These are phyloP conservation scores for Paramyrothecium sp. DNA, from an alignment of 2,329 filamentous ascomycete species.

Conservation along the genomic window DNA sequence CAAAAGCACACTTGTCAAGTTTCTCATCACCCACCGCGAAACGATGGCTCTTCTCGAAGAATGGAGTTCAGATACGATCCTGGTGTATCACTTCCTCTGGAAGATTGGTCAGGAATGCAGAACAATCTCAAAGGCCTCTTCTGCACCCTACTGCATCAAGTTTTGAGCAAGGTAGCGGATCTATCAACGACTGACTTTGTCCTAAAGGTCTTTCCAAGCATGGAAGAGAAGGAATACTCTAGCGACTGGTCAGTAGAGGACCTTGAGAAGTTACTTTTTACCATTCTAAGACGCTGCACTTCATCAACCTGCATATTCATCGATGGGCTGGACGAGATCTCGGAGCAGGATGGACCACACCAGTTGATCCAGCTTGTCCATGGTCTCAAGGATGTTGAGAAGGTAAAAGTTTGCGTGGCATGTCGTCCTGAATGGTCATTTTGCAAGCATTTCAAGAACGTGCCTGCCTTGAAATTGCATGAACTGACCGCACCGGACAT, in stretches of 20 bases:
- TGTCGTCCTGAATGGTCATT: conserved; percentile 3
- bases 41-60: conserved; percentile 11
- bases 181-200: neutral
- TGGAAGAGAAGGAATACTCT: neutral
- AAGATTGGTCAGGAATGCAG: conserved; percentile 21
- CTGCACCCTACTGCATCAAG: conserved; percentile 15
- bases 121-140: conserved; percentile 20
- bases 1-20: neutral
- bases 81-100: conserved; percentile 28
- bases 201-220: neutral
- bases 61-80: conserved; percentile 13
- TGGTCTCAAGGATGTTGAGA: neutral
- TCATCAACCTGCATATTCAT: conserved; percentile 12
- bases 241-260: conserved; percentile 12
- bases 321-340: conserved; percentile 13
- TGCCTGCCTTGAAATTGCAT: neutral
- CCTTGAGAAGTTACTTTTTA: neutral
- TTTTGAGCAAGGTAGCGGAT: conserved; percentile 3
- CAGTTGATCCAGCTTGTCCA: neutral
- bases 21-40: conserved; percentile 9
- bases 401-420: conserved; percentile 4
- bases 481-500: conserved; percentile 2
- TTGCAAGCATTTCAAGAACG: neutral
- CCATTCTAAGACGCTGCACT: neutral
- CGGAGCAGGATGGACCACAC: neutral